Evolutionary conservation across 305 asterid species (phyloP).

Genomic region (Nicotiana rustica): DNA sequence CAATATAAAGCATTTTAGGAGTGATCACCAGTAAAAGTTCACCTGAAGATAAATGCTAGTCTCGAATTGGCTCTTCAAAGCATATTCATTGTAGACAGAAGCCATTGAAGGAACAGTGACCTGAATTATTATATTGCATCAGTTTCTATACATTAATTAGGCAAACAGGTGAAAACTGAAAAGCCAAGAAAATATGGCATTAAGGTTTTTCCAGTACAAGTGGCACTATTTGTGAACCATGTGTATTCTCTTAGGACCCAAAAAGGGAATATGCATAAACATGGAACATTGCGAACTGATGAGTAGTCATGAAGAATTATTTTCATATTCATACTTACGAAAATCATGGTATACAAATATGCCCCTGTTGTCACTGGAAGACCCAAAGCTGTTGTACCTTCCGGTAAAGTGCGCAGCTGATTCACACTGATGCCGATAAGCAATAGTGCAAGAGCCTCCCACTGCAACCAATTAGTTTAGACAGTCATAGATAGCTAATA

Average conservation of each 20-base stretch:
- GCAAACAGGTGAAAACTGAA: conserved; percentile 26
- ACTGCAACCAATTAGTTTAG: conserved; percentile 53
- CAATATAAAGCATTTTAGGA: conserved; percentile 8
- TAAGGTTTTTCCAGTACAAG: conserved; percentile 16
- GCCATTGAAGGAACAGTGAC: conserved; percentile 98
- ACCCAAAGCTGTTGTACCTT: conserved; percentile 76
- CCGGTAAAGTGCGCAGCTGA: conserved; percentile 90
- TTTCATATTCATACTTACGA: conserved; percentile 67
- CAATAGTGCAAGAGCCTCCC: conserved; percentile 99
- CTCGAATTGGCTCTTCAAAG: conserved; percentile 95
- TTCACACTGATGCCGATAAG: conserved; percentile 95
- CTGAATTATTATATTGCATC: conserved; percentile 49
- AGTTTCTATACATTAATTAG: conserved; percentile 34
- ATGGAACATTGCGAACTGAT: background rate
- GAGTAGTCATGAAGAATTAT: conserved; percentile 22
- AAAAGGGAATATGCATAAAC: background rate
- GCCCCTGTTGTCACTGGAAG: conserved; percentile 88
- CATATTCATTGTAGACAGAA: conserved; percentile 96
- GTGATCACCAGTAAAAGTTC: conserved; percentile 34
- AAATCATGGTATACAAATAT: conserved; percentile 79
- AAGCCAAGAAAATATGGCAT: conserved; percentile 14
- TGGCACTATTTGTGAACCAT: conserved; percentile 15
- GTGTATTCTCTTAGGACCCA: conserved; percentile 3
- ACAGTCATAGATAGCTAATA: background rate
- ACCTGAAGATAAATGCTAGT: conserved; percentile 99